Base-by-base conservation (phyloP, 1,284 basidiomycete genomes). In the Crucibulum cyathiforme region DNA sequence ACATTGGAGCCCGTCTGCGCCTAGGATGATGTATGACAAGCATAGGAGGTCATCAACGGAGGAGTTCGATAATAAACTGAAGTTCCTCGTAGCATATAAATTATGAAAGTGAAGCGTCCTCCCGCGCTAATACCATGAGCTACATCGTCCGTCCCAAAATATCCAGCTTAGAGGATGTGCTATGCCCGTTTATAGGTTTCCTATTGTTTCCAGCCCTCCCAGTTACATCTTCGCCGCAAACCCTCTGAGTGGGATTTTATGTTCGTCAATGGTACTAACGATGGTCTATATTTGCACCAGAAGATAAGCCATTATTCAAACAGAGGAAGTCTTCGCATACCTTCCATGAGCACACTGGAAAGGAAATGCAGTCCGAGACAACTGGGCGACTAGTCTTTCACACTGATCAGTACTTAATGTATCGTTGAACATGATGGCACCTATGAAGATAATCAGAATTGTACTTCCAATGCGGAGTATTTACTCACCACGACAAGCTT, bases 351-450 rank as follows among this genome's bases (percentile, higher is more conserved):
- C 96, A 77, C 96, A 98, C 70, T 93, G 92, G 74, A 97, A 98
- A 1, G 96, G 96, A 67, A 94, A 90, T 3, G 84, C 81, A 1
- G 94, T 93, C 59, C 83, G 71, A 4, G 88, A 82, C 24, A 98
- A 81, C 64, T 88, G 83, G 7, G 70, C 65, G 39, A 98, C 79
- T 43, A 98, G 83, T 36, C 82, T 80, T 64, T 83, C 72, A 72
- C 93, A 94, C 70, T 97, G 94, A 38, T 84, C 81, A 3, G 76
- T 57, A 15, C 80, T 85, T 52, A 98, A 81, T 1, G 80, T 62
- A 72, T 98, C 96, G 66, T 95, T 96, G 82, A 98, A 98, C 96
- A 98, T 98, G 74, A 98, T 93, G 0, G 96, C 94, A 52, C 94
- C 94, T 96, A 38, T 60, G 15, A 45, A 24, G 37, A 36, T 17